These are phyloP conservation scores for Dryas integrifolia DNA, from an alignment of 331 rosid species.

Conservation along the genomic window DNA sequence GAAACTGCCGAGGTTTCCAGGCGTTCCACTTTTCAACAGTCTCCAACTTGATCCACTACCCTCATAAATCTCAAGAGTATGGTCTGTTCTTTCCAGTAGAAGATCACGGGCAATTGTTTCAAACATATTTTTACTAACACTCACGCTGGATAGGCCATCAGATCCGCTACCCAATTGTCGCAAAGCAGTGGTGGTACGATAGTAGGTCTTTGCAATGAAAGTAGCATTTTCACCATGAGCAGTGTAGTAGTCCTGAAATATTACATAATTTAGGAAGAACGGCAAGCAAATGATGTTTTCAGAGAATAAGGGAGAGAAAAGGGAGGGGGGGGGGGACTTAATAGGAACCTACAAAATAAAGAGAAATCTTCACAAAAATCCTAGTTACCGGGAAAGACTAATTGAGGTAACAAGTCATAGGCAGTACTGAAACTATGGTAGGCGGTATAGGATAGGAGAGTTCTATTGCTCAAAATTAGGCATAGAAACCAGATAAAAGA, in stretches of 20 bases:
- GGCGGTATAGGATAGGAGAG: too few species aligned
- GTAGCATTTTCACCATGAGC: constrained; percentile 93
- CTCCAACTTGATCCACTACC: constrained; percentile 92
- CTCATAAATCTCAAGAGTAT: constrained; percentile 86
- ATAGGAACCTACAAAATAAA: not conserved
- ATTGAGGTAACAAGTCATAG: not conserved
- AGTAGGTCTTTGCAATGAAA: constrained; percentile 84
- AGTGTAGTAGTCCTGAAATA: constrained; percentile 79
- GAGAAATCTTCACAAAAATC: not conserved
- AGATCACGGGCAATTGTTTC: constrained; percentile 84
- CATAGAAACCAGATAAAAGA: too few species aligned
- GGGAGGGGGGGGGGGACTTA: not conserved
- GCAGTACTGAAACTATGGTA: not conserved
- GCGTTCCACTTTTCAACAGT: constrained; percentile 80
- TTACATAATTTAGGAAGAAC: constrained; percentile 12
- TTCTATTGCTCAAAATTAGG: too few species aligned
- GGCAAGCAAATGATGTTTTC: constrained; percentile 16
- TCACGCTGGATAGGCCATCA: constrained; percentile 73
- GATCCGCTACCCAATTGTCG: constrained; percentile 77
- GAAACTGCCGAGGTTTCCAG: constrained; percentile 88
- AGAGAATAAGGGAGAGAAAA: constrained; percentile 14
- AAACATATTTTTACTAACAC: constrained; percentile 74
- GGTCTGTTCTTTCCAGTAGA: constrained; percentile 90
- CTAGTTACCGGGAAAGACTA: not conserved
- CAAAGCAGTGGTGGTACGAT: constrained; percentile 80